Base-by-base conservation (phyloP, 1,139 yeast species). In the Scheffersomyces quercinus region DNA sequence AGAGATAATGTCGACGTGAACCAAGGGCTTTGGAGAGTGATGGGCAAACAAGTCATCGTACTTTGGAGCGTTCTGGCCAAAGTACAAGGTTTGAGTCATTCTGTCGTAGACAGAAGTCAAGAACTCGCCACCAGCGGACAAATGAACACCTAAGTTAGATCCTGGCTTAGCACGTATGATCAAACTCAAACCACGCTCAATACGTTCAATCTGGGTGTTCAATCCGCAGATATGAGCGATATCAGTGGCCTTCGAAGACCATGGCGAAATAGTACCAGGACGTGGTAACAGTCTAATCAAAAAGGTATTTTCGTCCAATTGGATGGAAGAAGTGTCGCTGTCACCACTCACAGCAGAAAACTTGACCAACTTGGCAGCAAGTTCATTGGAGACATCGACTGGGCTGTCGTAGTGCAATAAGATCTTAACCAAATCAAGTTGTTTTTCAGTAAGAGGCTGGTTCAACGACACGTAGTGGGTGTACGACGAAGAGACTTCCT, bases 171-270 rank as follows among this genome's bases (percentile, higher is more conserved):
- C 85, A 52, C 83, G 78, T 55, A 93, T 73, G 54, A 88, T 66
- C 40, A 93, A 70, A 6, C 95, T 83, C 51, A 85, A 58, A 46
- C 99, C 99, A 59, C 99, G 82, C 73, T 95, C 99, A 45, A 95
- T 83, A 55, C 99, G 80, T 58, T 82, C 87, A 37, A 93, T 76
- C 47, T 76, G 78, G 12, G 75, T 75, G 35, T 76, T 77, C 47
- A 93, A 77, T 5, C 97, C 97, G 70, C 97, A 89, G 41, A 88
- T 95, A 46, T 82, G 82, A 40, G 95, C 81, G 54, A 95, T 95
- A 66, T 93, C 93, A 37, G 99, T 91, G 31, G 99, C 99, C 70
- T 95, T 95, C 13, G 99, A 91, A 13, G 97, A 89, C 99, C 99
- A 95, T 29, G 99, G 99, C 24, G 98, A 91, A 53, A 93, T 90